Evolutionary conservation across 805 yeast species (phyloP), one percentile per base, ranked within the genome.

Genomic region (Kurtzmaniella cleridarum): DNA sequence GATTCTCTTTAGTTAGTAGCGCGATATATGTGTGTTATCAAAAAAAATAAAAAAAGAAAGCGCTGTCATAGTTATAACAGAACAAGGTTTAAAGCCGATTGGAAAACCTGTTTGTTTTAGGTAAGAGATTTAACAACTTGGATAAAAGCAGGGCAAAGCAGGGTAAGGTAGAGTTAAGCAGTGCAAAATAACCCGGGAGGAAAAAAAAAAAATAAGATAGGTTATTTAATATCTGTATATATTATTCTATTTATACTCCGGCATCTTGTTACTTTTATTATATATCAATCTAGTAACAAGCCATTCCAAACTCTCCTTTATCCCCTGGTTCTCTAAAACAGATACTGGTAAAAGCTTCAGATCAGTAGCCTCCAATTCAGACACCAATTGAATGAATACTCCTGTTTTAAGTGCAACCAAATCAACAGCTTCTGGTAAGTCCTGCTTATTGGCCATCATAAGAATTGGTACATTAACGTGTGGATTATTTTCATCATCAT

Each of bases 381-480:
- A 85, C 81, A 37, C 96, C 85, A 53, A 85, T 76, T 55, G 82
- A 71, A 67, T 93, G 79, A 71, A 91, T 75, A 48, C 91, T 65
- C 73, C 93, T 76, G 69, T 91, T 81, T 55, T 93, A 74, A 60
- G 84, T 84, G 64, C 47, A 31, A 67, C 72, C 47, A 68, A 55
- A 41, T 68, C 73, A 18, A 65, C 69, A 26, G 73, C 73, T 41
- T 66, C 68, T 26, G 74, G 73, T 42, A 68, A 57, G 50, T 93
- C 98, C 64, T 90, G 96, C 58, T 93, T 93, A 59, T 93, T 91
- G 6, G 97, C 98, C 53, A 91, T 70, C 96, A 91, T 91, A 41
- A 91, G 69, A 8, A 91, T 79, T 1, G 98, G 98, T 13, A 89
- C 82, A 24, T 95, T 69, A 41, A 64, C 89, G 23, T 49, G 45